These are phyloP conservation scores for Funneliformis caledonium DNA, from an alignment of 371 early-diverging fungal genomes.

Conservation along the genomic window DNA sequence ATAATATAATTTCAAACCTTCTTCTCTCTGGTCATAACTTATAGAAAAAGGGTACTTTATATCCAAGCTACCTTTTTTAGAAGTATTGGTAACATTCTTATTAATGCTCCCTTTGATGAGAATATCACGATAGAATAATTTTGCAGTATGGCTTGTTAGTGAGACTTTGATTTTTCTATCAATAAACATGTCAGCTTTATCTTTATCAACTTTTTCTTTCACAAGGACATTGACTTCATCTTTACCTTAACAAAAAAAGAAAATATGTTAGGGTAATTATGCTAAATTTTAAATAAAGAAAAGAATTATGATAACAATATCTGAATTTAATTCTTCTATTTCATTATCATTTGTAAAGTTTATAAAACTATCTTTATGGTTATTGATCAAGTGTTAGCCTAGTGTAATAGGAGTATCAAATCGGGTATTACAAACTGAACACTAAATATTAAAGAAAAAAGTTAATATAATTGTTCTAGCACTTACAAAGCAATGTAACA, in stretches of 20 bases:
- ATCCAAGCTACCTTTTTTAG: not conserved
- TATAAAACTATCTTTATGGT: not conserved
- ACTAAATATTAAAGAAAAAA: conserved; percentile 6
- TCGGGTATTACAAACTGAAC: not conserved
- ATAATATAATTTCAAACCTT: not conserved
- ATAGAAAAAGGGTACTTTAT: not conserved
- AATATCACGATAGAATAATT: conserved; percentile 11
- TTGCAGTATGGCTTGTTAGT: not conserved
- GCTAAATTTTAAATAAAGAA: no score
- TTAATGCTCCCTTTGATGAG: not conserved
- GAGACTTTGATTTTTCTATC: not conserved
- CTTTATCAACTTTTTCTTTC: not conserved
- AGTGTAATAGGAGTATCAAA: not conserved
- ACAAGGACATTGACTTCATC: not conserved
- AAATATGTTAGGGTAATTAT: no score
- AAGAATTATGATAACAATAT: not conserved
- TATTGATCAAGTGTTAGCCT: not conserved
- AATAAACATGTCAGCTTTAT: not conserved
- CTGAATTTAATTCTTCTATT: not conserved
- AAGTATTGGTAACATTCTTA: not conserved
- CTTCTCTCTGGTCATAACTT: not conserved
- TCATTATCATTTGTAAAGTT: not conserved
- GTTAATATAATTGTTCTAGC: not conserved
- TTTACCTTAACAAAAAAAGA: not conserved
- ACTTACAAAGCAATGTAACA: not conserved